These are phyloP conservation scores for Pestalotiopsis sp. DNA, from an alignment of 2,329 filamentous ascomycete genomes.

Conservation along the genomic window DNA sequence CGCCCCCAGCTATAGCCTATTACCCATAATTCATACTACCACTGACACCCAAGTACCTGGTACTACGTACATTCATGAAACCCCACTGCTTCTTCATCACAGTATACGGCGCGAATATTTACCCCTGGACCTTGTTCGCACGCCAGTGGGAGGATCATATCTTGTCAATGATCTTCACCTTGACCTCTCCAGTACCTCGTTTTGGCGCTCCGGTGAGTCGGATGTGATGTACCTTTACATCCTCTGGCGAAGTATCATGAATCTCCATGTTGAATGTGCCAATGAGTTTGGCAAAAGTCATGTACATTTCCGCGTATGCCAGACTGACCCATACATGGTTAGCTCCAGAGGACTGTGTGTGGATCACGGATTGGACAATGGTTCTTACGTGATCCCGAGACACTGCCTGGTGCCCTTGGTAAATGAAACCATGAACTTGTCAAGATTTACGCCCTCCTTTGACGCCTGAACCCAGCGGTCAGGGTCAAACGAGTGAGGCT, in stretches of 20 bases:
- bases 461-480: background rate
- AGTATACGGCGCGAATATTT: background rate
- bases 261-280: slow-evolving; percentile 3
- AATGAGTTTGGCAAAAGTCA: slow-evolving; percentile 5
- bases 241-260: background rate
- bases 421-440: background rate
- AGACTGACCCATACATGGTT: background rate
- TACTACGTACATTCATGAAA: background rate
- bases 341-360: background rate
- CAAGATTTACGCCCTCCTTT: background rate
- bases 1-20: background rate
- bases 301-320: slow-evolving; percentile 5
- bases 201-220: background rate
- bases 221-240: background rate
- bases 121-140: background rate
- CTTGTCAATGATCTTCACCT: slow-evolving; percentile 1
- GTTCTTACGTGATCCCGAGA: slow-evolving; percentile 1
- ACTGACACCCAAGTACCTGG: background rate
- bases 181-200: background rate
- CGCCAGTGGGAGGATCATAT: background rate
- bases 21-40: background rate
- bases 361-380: background rate
- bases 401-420: background rate
- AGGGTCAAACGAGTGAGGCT: background rate
- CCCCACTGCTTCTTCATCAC: background rate